These are phyloP conservation scores for Tylopilus sp. DNA, from an alignment of 768 basidiomycete species.

Conservation along the genomic window DNA sequence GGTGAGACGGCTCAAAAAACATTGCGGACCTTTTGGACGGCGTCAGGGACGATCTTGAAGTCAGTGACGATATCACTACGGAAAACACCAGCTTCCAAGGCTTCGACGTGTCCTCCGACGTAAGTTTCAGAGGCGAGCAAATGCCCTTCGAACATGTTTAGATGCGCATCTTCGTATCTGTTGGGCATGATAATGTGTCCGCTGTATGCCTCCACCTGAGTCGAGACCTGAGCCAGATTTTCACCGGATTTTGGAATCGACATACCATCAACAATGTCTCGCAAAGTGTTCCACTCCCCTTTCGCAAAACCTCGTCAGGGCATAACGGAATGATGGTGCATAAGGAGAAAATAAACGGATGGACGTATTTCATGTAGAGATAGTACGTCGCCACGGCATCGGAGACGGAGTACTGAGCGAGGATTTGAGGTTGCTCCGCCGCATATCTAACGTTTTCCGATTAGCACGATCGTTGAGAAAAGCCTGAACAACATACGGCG, in stretches of 20 bases:
- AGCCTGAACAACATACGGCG: slow-evolving; percentile 65
- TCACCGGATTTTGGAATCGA: neutral
- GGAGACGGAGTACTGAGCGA: slow-evolving; percentile 98
- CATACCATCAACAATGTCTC: slow-evolving; percentile 96
- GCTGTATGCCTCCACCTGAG: slow-evolving; percentile 91
- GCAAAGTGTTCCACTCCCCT: slow-evolving; percentile 95
- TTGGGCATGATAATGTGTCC: slow-evolving; percentile 97
- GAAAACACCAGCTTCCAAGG: slow-evolving; percentile 97
- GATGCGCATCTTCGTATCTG: slow-evolving; percentile 88
- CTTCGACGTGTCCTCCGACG: slow-evolving; percentile 98
- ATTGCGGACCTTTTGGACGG: slow-evolving; percentile 70
- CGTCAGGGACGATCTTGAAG: slow-evolving; percentile 90
- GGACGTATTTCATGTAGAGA: slow-evolving; percentile 99
- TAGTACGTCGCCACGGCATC: slow-evolving; percentile 99
- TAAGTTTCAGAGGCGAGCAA: slow-evolving; percentile 97
- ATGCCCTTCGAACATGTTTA: slow-evolving; percentile 94
- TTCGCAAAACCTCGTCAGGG: slow-evolving; percentile 94
- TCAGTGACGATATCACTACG: slow-evolving; percentile 92
- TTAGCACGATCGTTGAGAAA: neutral
- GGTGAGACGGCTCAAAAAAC: neutral
- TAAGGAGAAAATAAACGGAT: slow-evolving; percentile 98
- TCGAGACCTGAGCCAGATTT: slow-evolving; percentile 4
- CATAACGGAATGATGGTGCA: slow-evolving; percentile 98
- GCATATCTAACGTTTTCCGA: slow-evolving; percentile 64
- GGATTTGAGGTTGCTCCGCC: slow-evolving; percentile 87